These are phyloP conservation scores for Diaporthe australafricana DNA, from an alignment of 2,329 filamentous ascomycete genomes.

Conservation along the genomic window DNA sequence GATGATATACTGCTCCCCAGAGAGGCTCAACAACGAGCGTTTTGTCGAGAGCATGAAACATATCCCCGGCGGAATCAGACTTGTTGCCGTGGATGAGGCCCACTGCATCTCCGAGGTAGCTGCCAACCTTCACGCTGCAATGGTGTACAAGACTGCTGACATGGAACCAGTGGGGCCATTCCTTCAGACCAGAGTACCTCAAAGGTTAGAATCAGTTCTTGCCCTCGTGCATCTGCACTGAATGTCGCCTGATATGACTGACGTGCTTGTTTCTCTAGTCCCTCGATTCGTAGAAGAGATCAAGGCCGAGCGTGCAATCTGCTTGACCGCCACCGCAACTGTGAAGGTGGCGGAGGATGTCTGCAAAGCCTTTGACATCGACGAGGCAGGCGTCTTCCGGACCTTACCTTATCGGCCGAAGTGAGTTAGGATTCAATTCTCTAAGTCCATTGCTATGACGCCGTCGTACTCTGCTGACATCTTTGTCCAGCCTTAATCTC, in stretches of 20 bases:
- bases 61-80: constrained; percentile 65
- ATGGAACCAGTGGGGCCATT: constrained; percentile 56
- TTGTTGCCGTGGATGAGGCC: constrained; percentile 69
- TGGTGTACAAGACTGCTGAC: constrained; percentile 28
- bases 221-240: constrained; percentile 41
- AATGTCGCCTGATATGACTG: background rate
- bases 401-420: constrained; percentile 71
- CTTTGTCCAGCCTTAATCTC: constrained; percentile 56
- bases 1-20: constrained; percentile 69
- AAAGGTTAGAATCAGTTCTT: constrained; percentile 49
- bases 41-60: constrained; percentile 67
- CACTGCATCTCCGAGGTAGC: constrained; percentile 66
- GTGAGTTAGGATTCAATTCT: constrained; percentile 39
- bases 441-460: background rate
- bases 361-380: constrained; percentile 63
- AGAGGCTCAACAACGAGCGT: constrained; percentile 70
- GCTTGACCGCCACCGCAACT: constrained; percentile 70
- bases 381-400: constrained; percentile 62
- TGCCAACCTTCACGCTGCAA: background rate
- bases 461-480: background rate
- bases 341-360: constrained; percentile 67
- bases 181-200: constrained; percentile 62
- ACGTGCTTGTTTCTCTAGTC: constrained; percentile 47
- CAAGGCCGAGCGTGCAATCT: constrained; percentile 68
- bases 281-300: constrained; percentile 67